phyloP scores from a whole-genome alignment of 129 eudicot species.

The Calendula officinalis region DNA sequence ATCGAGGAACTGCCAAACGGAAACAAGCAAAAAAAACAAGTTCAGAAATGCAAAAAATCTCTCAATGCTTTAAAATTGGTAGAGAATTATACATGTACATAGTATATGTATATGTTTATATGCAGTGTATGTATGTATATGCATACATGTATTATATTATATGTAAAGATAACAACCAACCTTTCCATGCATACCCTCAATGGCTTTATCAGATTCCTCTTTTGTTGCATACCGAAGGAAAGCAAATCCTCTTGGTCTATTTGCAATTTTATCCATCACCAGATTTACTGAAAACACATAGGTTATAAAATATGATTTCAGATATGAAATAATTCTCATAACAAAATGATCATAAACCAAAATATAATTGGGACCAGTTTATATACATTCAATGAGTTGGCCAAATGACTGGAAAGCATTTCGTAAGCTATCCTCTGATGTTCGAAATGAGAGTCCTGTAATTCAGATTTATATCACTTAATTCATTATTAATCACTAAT shows the following conservation, averaged over 20 bases:
- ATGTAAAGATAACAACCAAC: slow-evolving; percentile 32
- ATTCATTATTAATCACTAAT: background rate
- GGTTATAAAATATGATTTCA: background rate
- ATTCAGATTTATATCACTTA: slow-evolving; percentile 16
- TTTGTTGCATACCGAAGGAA: slow-evolving; percentile 77
- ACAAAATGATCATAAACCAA: slow-evolving; percentile 10
- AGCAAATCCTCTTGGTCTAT: slow-evolving; percentile 94
- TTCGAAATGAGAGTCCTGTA: slow-evolving; percentile 91
- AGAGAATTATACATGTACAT: background rate
- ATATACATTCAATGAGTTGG: slow-evolving; percentile 71
- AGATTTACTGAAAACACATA: slow-evolving; percentile 60
- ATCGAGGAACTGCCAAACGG: slow-evolving; percentile 72
- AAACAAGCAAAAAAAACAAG: background rate
- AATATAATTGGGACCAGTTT: slow-evolving; percentile 13
- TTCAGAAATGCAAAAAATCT: slow-evolving; percentile 6
- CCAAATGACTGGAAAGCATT: slow-evolving; percentile 87
- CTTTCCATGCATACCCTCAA: slow-evolving; percentile 99
- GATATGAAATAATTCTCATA: background rate
- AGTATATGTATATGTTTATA: no score
- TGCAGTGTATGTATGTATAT: no score
- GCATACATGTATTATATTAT: no score
- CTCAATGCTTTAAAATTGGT: background rate
- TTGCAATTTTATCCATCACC: slow-evolving; percentile 93
- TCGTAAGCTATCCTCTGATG: slow-evolving; percentile 74
- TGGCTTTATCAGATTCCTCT: slow-evolving; percentile 85